These are phyloP conservation scores for Fusarium nurragi DNA, from an alignment of 2,329 filamentous ascomycete genomes.

Conservation along the genomic window DNA sequence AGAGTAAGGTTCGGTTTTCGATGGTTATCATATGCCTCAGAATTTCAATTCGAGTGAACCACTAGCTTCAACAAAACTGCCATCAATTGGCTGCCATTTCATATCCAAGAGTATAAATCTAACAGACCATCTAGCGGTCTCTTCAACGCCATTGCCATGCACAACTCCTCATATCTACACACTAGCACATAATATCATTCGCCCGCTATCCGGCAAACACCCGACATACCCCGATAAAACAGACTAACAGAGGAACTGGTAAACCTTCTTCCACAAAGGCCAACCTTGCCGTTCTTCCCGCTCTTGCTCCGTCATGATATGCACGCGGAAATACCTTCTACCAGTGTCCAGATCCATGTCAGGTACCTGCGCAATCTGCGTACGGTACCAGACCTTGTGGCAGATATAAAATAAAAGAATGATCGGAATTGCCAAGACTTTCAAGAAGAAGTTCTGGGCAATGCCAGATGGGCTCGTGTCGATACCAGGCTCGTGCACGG, in stretches of 20 bases:
- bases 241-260: conserved; percentile 73
- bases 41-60: too few species aligned
- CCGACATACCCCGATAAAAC: not conserved
- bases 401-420: conserved; percentile 72
- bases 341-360: conserved; percentile 92
- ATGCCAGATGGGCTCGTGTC: conserved; percentile 55
- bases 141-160: not conserved
- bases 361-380: conserved; percentile 69
- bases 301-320: conserved; percentile 81
- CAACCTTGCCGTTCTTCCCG: conserved; percentile 74
- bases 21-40: too few species aligned
- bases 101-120: not conserved
- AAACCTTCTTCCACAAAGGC: conserved; percentile 80
- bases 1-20: too few species aligned
- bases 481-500: conserved; percentile 63
- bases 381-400: conserved; percentile 80
- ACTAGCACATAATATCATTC: not conserved
- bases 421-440: conserved; percentile 75
- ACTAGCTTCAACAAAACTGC: too few species aligned
- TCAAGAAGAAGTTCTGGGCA: conserved; percentile 75
- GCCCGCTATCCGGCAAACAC: not conserved
- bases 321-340: conserved; percentile 82
- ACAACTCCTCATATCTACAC: not conserved
- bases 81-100: too few species aligned
- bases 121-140: not conserved